Evolutionary conservation across 768 basidiomycete genomes (phyloP).

Genomic region (Xerocomus spinulosus): DNA sequence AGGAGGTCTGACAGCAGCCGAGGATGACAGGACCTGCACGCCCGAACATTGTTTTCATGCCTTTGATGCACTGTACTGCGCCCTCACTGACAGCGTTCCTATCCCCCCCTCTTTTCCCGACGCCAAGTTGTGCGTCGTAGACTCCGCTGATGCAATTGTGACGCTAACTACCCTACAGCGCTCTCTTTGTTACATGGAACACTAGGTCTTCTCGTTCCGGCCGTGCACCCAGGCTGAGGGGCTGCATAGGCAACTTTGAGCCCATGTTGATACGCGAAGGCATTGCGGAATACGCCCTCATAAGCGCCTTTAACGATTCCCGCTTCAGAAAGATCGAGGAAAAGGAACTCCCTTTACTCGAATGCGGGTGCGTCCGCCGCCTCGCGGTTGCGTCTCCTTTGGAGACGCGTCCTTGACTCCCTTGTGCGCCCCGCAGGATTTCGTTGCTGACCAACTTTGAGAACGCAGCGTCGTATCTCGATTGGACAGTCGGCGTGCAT

Average conservation of each 20-base stretch:
- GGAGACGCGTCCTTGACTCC: neutral
- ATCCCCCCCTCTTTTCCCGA: constrained; percentile 62
- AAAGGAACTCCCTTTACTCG: constrained; percentile 71
- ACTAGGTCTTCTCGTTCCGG: constrained; percentile 58
- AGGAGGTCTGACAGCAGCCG: constrained; percentile 36
- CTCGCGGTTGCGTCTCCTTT: neutral
- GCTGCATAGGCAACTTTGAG: constrained; percentile 94
- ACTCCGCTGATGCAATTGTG: neutral
- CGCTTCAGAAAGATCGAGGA: constrained; percentile 79
- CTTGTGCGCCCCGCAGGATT: constrained; percentile 45
- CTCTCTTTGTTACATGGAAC: constrained; percentile 97
- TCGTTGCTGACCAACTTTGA: constrained; percentile 95
- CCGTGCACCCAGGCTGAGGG: constrained; percentile 63
- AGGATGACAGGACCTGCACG: constrained; percentile 49
- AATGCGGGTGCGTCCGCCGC: constrained; percentile 70
- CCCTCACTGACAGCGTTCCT: constrained; percentile 51
- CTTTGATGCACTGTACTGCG: constrained; percentile 77
- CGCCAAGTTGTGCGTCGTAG: constrained; percentile 68
- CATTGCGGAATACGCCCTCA: constrained; percentile 83
- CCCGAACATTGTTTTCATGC: constrained; percentile 78
- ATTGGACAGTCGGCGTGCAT: constrained; percentile 91
- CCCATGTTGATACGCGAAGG: constrained; percentile 69
- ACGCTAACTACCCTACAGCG: constrained; percentile 32
- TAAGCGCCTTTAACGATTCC: constrained; percentile 85
- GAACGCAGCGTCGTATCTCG: constrained; percentile 75